Conservation (phyloP, 768 basidiomycete genomes). For the Naganishia friedmannii region DNA sequence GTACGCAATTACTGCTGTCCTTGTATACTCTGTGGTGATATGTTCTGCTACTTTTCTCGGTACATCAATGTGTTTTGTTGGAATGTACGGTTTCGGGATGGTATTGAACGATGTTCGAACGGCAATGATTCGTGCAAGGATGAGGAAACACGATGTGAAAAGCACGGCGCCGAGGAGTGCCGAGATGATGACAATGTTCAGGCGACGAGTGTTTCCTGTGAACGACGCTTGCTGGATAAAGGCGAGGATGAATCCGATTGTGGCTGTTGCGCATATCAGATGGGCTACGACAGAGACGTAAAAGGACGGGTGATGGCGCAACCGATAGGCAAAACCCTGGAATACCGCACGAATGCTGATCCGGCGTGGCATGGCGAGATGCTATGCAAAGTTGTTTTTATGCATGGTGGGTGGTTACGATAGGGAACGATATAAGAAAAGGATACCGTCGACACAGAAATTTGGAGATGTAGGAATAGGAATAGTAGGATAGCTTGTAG, state of each 20-base stretch:
- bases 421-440: no score
- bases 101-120: conserved; percentile 40
- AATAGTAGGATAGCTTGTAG: no score
- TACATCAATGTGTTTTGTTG: conserved; percentile 48
- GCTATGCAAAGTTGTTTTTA: background rate
- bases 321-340: conserved; percentile 16
- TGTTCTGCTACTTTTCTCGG: conserved; percentile 50
- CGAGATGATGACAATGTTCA: conserved; percentile 48
- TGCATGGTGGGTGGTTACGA: background rate
- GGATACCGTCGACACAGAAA: background rate
- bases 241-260: conserved; percentile 21
- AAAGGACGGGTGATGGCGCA: conserved; percentile 30
- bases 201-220: conserved; percentile 28
- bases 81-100: conserved; percentile 52
- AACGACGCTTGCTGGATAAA: conserved; percentile 30
- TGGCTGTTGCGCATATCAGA: conserved; percentile 16
- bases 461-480: no score
- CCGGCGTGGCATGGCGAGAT: background rate
- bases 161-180: conserved; percentile 41
- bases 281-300: conserved; percentile 28
- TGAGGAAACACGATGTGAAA: conserved; percentile 30
- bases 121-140: conserved; percentile 32
- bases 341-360: conserved; percentile 17
- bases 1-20: conserved; percentile 51
- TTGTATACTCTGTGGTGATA: conserved; percentile 48